Evolutionary conservation across 2,329 filamentous ascomycete species (phyloP), one percentile per base, ranked within the genome.

Genomic region (Shiraia bambusicola): DNA sequence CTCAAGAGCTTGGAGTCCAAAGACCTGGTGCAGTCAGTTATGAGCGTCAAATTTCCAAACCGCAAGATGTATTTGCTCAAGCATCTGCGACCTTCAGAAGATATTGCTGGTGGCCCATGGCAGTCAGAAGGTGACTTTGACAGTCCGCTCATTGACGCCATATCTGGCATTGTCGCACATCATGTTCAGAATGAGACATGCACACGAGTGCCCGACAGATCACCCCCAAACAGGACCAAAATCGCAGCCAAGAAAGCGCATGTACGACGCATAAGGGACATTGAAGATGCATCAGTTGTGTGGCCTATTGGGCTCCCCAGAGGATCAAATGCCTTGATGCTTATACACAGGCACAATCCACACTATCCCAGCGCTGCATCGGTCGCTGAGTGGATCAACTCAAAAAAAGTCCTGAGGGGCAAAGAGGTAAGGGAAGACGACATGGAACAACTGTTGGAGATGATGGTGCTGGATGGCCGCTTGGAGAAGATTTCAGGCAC

Each of bases 21-120:
- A 66, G 82, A 83, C 26, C 83, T 94, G 65, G 90, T 98, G 67
- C 87, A 87, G 60, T 83, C 84, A 43, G 90, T 97, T 72, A 93
- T 92, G 72, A 93, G 86, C 68, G 90, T 95, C 70, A 90, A 95
- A 72, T 85, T 87, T 63, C 88, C 89, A 19, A 87, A 85, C 54
- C 87, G 93, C 65, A 95, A 95, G 72, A 95, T 95, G 80, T 98
- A 93, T 76, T 95, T 98, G 78, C 84, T 95, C 61, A 82, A 85
- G 39, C 84, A 85, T 49, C 80, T 98, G 47, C 82, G 83, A 9
- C 92, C 93, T 0, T 88, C 86, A 39, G 91, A 96, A 49, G 87
- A 93, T 48, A 88, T 94, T 33, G 95, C 90, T 0, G 93, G 93
- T 34, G 93, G 93, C 2, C 87, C 89, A 7, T 98, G 92, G 88